Evolutionary conservation across 352 stramenopile genomes (phyloP), one percentile per base, ranked within the genome.

Genomic region (Phytopythium chamaehyphon): DNA sequence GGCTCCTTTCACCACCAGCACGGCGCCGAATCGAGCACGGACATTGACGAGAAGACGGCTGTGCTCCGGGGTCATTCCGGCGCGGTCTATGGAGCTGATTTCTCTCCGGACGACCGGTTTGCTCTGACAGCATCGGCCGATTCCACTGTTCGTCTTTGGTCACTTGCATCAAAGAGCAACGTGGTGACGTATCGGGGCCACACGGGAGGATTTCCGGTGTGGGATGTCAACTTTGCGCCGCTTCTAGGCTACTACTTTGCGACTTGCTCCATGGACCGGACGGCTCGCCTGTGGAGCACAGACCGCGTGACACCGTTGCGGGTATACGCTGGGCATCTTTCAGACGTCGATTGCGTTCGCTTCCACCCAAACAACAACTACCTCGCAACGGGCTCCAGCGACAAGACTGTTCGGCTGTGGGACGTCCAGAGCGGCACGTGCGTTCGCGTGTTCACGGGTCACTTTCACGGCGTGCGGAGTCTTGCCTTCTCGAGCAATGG

Each of bases 301-400:
- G 95, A 98, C 62, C 81, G 87, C 51, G 62, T 88, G 48, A 84
- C 82, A 26, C 94, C 95, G 36, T 61, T 98, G 36, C 88, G 95
- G n/a, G 53, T 98, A 15, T 97, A 98, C 54, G 83, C 84, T 15
- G 95, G 95, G 5, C 95, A 98, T 62, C 73, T 96, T 16, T 93
- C 80, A 18, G 84, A 97, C 36, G 93, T 98, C 38, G 81, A 93
- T 64, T 93, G 80, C 38, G 79, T 98, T 11, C 72, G 77, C 11
- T 98, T 97, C 67, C 94, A 98, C 64, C 94, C 95, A 7, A 98
- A 98, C 59, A 90, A 93, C 72, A 96, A 98, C 65, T 98, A 98
- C 56, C 49, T 98, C 23, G 71, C 94, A 15, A 98, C 94, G 15
- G 93, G 88, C 7, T 95, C 85, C 23, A 95, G 93, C 52, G 95